Evolutionary conservation across 192 early-diverging fungal species (phyloP).

Genomic region (Funneliformis geosporum): DNA sequence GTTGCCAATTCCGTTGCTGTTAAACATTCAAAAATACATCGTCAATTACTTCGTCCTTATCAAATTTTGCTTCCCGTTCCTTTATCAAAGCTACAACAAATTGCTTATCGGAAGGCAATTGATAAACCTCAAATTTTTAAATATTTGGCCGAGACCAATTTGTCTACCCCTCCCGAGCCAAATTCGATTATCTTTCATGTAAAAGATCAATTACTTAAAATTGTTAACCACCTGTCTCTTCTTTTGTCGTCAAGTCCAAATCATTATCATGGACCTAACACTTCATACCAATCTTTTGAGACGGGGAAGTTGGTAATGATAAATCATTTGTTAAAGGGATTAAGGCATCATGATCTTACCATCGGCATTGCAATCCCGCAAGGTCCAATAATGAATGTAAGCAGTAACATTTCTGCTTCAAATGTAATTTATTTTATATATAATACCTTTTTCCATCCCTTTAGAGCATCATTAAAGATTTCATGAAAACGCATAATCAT

Average conservation of each 20-base stretch:
- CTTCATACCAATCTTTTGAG: not conserved
- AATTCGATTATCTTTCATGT: not conserved
- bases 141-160: not conserved
- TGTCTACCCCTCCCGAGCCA: not conserved
- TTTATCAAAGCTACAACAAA: conserved; percentile 16
- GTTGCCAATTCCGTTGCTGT: not conserved
- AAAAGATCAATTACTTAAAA: conserved; percentile 1
- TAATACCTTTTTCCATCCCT: not conserved
- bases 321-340: not conserved
- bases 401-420: not conserved
- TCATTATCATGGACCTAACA: not conserved
- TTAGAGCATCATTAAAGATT: not conserved
- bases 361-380: conserved; percentile 6
- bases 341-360: not conserved
- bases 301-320: conserved; percentile 1
- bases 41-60: too few species aligned
- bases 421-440: too few species aligned
- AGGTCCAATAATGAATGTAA: conserved; percentile 19
- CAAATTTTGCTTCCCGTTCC: conserved; percentile 1
- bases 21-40: not conserved
- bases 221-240: conserved; percentile 5
- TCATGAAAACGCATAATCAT: not conserved
- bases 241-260: not conserved
- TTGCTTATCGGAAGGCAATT: not conserved
- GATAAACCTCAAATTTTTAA: not conserved